Base-by-base conservation (phyloP, 441 rosid genomes). In the Monsonia emarginata region DNA sequence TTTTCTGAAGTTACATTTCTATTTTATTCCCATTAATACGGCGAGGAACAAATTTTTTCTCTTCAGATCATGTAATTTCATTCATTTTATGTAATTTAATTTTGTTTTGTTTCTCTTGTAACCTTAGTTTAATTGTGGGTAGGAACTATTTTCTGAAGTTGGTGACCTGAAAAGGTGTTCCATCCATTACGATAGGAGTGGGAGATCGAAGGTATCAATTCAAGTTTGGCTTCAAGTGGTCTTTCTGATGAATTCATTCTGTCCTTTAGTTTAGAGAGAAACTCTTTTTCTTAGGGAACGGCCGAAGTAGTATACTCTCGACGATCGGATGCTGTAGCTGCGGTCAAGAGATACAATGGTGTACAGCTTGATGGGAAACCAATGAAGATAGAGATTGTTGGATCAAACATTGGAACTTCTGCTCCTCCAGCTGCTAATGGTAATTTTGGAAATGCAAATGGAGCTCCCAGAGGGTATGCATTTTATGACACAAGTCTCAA, bases 351-450 rank as follows among this genome's bases (percentile, higher is more conserved):
- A 78, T 93, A 88, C 77, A 86, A 88, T 70, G 83, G 84, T 27
- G 95, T 93, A 73, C 91, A 88, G 79, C 92, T 93, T 2, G 97
- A 93, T 78, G 96, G 97, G 25, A 93, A 88, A 65, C 96, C 91
- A 0, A 88, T 93, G 96, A 90, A 88, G 76, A 93, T 90, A 27
- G 97, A 90, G 86, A 85, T 90, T 6, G 85, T 87, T 64, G 98
- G 97, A 13, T 78, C 81, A 21, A 87, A 86, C 74, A 66, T 87
- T 54, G 78, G 76, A 2, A 61, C 87, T 10, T 83, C 82, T 70
- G 82, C 74, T 2, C 69, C 84, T 70, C 65, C 74, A n/a, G 64
- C 77, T 21, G 64, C 79, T 24, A 82, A 81, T 64, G 80, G 69
- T 16, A 26, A 54, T 62, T 81, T 82, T 61, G 82, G 83, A 74